A percentile compares a stretch with the other conserved stretches of the same genome.
phyloP scores from a whole-genome alignment of 2,329 filamentous ascomycete species.

The Alternaria panax region DNA sequence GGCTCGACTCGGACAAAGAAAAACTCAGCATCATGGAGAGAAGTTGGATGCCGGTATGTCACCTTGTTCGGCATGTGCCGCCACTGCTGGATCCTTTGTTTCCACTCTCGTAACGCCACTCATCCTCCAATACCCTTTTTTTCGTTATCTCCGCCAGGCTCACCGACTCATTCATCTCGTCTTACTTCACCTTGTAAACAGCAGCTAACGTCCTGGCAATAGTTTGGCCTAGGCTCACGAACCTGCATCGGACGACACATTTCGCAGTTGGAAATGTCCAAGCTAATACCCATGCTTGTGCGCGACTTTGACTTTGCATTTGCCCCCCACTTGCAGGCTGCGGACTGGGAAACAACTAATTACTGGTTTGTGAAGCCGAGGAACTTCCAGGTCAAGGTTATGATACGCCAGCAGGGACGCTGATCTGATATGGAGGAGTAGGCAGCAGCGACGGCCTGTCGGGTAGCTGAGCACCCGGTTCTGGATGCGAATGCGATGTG shows the following conservation, averaged over 20 bases:
- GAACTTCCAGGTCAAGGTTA: constrained; percentile 13
- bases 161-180: not conserved
- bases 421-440: not conserved
- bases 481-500: not conserved
- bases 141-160: not conserved
- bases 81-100: not conserved
- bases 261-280: constrained; percentile 16
- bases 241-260: constrained; percentile 31
- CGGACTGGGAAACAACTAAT: constrained; percentile 18
- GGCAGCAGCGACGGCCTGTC: not conserved
- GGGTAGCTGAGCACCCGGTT: constrained; percentile 2
- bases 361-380: constrained; percentile 25
- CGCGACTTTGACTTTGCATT: constrained; percentile 24
- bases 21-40: constrained; percentile 25
- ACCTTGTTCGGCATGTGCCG: not conserved
- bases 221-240: constrained; percentile 27
- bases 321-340: constrained; percentile 9
- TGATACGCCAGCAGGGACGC: not conserved
- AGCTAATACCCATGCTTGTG: constrained; percentile 19
- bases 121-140: not conserved
- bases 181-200: not conserved
- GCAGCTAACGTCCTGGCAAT: constrained; percentile 6
- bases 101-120: not conserved
- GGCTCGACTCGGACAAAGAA: constrained; percentile 24
- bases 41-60: constrained; percentile 29